Evolutionary conservation across 176 grass and related monocot species (phyloP).

Genomic region (Raddia distichophylla): DNA sequence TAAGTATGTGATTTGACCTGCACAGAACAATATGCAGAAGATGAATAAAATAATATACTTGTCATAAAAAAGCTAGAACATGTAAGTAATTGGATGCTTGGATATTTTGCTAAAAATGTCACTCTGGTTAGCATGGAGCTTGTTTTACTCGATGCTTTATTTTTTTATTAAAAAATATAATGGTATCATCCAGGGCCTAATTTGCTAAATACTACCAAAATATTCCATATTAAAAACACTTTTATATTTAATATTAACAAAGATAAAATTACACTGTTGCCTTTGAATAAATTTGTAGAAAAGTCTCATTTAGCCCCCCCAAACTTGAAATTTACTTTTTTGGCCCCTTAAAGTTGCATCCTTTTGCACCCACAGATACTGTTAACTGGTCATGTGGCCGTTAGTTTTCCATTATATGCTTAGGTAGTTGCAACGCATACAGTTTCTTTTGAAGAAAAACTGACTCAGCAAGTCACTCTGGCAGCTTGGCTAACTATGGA

Average conservation of each 20-base stretch:
- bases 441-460: too few species aligned
- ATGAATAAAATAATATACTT: neutral
- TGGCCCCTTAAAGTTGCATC: too few species aligned
- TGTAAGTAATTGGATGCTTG: neutral
- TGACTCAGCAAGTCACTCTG: neutral
- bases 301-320: too few species aligned
- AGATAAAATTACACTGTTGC: neutral
- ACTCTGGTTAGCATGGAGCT: conserved; percentile 3
- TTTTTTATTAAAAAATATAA: neutral
- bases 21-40: conserved; percentile 20
- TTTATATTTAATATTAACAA: neutral
- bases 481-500: neutral
- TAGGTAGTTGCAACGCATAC: too few species aligned
- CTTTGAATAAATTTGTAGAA: too few species aligned
- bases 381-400: too few species aligned
- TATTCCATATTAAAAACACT: neutral
- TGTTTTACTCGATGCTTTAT: neutral
- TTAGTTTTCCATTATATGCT: too few species aligned
- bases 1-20: conserved; percentile 92
- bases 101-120: conserved; percentile 16
- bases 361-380: too few species aligned
- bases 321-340: too few species aligned
- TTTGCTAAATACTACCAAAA: neutral
- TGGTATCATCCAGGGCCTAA: neutral
- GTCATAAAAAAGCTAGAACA: neutral